phyloP scores from a whole-genome alignment of 768 basidiomycete species.

The Paxillus ammoniavirescens region DNA sequence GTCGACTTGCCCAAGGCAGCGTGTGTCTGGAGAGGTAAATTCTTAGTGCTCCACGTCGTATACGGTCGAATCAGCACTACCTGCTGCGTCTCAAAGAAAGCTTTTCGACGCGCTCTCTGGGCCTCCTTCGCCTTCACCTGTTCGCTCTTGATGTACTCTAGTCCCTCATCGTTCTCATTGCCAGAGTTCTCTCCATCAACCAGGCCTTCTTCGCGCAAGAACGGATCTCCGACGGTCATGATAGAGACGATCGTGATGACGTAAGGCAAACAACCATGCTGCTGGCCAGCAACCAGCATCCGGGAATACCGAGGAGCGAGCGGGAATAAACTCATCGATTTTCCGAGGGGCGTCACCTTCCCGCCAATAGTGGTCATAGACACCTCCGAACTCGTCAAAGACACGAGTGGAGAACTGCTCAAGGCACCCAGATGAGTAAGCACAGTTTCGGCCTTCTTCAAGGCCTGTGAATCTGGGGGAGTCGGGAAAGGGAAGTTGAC shows the following conservation, averaged over 20 bases:
- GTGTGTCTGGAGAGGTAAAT: slow-evolving; percentile 52
- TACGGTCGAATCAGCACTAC: slow-evolving; percentile 39
- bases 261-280: slow-evolving; percentile 91
- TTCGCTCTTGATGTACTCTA: slow-evolving; percentile 47
- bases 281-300: slow-evolving; percentile 85
- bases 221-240: slow-evolving; percentile 93
- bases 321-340: slow-evolving; percentile 90
- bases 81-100: slow-evolving; percentile 80
- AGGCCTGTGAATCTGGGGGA: slow-evolving; percentile 74
- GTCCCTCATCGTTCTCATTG: slow-evolving; percentile 36
- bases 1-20: slow-evolving; percentile 72
- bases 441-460: slow-evolving; percentile 79
- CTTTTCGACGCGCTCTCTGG: slow-evolving; percentile 61
- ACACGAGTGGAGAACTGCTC: slow-evolving; percentile 31
- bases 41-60: slow-evolving; percentile 1
- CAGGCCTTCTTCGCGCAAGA: slow-evolving; percentile 78
- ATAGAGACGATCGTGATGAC: slow-evolving; percentile 89
- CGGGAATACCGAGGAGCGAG: slow-evolving; percentile 93
- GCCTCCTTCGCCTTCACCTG: slow-evolving; percentile 52
- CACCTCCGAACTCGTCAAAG: slow-evolving; percentile 12
- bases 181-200: slow-evolving; percentile 41
- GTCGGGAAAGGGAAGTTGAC: slow-evolving; percentile 99
- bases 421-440: slow-evolving; percentile 85
- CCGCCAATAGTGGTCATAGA: slow-evolving; percentile 40
- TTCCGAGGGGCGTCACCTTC: slow-evolving; percentile 87